These are phyloP conservation scores for Ophiocordyceps sinensis DNA, from an alignment of 2,329 filamentous ascomycete species.

Conservation along the genomic window DNA sequence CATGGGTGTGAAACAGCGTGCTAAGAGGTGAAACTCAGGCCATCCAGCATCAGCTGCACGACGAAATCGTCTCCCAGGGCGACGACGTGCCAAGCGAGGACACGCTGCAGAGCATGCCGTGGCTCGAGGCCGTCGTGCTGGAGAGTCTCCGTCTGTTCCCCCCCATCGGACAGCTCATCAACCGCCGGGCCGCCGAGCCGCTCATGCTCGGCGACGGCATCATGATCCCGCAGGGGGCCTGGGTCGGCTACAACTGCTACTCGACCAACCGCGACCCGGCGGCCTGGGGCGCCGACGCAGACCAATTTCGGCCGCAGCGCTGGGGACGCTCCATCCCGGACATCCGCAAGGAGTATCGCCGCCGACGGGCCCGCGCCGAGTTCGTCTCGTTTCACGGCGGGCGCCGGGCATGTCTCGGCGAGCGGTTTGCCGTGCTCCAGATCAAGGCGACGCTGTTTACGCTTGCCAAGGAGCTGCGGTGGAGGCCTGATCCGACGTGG, in stretches of 20 bases:
- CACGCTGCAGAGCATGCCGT: conserved; percentile 19
- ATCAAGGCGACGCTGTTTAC: conserved; percentile 18
- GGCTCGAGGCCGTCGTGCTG: conserved; percentile 27
- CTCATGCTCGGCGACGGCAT: conserved; percentile 13
- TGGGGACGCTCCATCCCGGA: conserved; percentile 21
- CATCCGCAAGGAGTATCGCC: conserved; percentile 19
- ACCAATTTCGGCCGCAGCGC: conserved; percentile 22
- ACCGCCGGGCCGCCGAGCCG: conserved; percentile 19
- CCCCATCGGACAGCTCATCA: conserved; percentile 33
- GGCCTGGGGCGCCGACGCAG: conserved; percentile 17
- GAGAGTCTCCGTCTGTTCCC: conserved; percentile 33
- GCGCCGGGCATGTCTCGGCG: conserved; percentile 23
- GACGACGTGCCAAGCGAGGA: conserved; percentile 4
- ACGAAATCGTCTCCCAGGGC: conserved; percentile 13
- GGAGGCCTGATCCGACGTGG: conserved; percentile 18
- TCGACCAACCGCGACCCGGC: conserved; percentile 20
- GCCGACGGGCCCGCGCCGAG: conserved; percentile 18
- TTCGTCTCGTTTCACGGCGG: conserved; percentile 28
- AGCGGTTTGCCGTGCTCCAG: conserved; percentile 23
- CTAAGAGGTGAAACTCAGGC: conserved; percentile 4
- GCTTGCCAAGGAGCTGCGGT: conserved; percentile 13
- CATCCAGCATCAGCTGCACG: conserved; percentile 15
- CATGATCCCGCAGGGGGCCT: conserved; percentile 20
- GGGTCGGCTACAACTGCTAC: conserved; percentile 25
- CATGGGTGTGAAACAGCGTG: too few species aligned